phyloP scores from a whole-genome alignment of 2,329 filamentous ascomycete species.

The Colletotrichum echinochloae region DNA sequence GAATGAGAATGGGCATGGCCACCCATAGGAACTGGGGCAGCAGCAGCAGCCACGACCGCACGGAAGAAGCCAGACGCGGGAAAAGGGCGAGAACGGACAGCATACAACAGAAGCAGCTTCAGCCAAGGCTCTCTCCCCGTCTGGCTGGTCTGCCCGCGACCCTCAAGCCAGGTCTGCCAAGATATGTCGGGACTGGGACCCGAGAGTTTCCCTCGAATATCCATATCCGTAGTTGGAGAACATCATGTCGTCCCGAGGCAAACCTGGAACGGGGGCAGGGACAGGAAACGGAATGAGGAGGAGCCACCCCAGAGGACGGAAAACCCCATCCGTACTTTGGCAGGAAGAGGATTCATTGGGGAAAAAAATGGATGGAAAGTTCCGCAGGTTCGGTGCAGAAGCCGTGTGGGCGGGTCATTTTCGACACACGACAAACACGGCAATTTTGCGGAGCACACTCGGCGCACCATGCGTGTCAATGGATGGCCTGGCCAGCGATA shows the following conservation, averaged over 20 bases:
- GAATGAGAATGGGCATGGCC: not conserved
- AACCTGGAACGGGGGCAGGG: constrained; percentile 26
- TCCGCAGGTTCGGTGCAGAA: constrained; percentile 37
- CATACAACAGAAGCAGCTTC: constrained; percentile 17
- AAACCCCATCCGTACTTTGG: constrained; percentile 30
- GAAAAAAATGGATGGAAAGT: constrained; percentile 8
- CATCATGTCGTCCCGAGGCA: constrained; percentile 12
- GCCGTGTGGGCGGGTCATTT: constrained; percentile 30
- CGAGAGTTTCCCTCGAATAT: constrained; percentile 17
- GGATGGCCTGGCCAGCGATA: constrained; percentile 4
- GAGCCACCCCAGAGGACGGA: not conserved
- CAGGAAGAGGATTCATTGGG: not conserved
- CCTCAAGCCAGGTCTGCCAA: constrained; percentile 13
- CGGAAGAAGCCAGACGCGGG: not conserved
- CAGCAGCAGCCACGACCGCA: not conserved
- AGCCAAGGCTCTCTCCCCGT: constrained; percentile 23
- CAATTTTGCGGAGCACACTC: constrained; percentile 34
- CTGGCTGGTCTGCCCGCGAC: not conserved
- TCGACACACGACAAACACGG: constrained; percentile 35
- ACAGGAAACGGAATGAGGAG: not conserved
- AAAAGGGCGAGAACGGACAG: not conserved
- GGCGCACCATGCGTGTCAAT: constrained; percentile 11
- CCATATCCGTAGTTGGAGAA: not conserved
- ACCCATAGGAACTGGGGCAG: not conserved
- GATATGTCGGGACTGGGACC: constrained; percentile 27